Conservation (phyloP, 306 rosid genomes). For the Castanea crenata region DNA sequence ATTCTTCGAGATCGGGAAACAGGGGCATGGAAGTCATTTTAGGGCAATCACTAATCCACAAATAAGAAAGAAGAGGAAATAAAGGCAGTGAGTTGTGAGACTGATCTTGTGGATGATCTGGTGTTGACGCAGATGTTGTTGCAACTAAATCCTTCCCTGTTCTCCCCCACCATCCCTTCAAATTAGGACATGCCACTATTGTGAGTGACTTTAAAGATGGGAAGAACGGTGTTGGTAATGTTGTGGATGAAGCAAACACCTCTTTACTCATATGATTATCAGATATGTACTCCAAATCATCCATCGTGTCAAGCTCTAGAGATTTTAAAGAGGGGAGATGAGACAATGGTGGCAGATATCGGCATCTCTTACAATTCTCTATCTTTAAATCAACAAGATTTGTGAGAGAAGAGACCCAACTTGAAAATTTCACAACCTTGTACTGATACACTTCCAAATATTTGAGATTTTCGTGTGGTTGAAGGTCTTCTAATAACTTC, state of each 20-base stretch:
- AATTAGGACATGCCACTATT: background rate
- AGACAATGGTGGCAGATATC: background rate
- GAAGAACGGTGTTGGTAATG: background rate
- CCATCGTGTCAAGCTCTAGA: fast-evolving
- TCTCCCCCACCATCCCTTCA: conserved; percentile 11
- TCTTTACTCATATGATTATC: background rate
- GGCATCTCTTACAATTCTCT: background rate
- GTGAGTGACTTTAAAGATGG: background rate
- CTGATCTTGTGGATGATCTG: no score
- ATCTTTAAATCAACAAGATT: background rate
- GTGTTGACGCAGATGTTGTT: no score
- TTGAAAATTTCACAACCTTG: background rate
- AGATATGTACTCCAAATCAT: background rate
- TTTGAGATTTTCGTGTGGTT: background rate
- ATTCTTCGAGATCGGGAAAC: background rate
- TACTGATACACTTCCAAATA: background rate
- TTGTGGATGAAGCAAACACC: background rate
- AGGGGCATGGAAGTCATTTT: background rate
- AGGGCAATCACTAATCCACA: background rate
- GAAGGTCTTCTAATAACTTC: background rate
- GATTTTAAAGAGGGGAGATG: background rate
- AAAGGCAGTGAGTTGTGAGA: background rate
- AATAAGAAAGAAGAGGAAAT: background rate
- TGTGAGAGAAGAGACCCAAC: background rate
- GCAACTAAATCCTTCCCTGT: no score